Evolutionary conservation across 2,329 filamentous ascomycete genomes (phyloP).

Genomic region (Penicillium sp.): DNA sequence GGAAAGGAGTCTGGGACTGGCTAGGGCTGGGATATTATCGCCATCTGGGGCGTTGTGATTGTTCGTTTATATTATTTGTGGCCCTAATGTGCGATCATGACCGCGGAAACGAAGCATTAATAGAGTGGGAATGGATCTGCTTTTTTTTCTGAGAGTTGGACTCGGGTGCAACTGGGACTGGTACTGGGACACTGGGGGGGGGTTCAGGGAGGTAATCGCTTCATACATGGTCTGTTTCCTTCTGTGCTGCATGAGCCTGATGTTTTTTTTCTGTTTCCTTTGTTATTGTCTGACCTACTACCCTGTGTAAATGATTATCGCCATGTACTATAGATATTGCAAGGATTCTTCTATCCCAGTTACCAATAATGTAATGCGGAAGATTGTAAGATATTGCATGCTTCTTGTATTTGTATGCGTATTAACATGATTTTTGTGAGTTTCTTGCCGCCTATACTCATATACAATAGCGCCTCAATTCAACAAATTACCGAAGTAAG

Average conservation of each 20-base stretch:
- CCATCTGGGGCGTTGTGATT: conserved; percentile 20
- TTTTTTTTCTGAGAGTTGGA: conserved; percentile 13
- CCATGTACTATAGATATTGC: conserved; percentile 21
- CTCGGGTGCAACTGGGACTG: conserved; percentile 24
- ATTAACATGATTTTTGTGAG: neutral
- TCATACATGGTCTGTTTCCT: conserved; percentile 9
- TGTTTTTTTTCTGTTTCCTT: conserved; percentile 13
- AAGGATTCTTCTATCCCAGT: neutral
- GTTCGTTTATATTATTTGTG: conserved; percentile 21
- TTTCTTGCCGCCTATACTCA: neutral
- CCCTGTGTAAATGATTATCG: conserved; percentile 19
- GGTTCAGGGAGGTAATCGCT: conserved; percentile 8
- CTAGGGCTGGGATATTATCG: conserved; percentile 20
- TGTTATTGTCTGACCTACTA: neutral
- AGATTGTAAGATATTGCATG: conserved; percentile 7
- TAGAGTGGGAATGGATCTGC: conserved; percentile 28
- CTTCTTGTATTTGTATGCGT: too few relatives aligned
- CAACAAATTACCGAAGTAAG: neutral
- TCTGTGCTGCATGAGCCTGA: conserved; percentile 8
- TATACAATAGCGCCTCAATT: neutral
- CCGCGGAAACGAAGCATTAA: conserved; percentile 24
- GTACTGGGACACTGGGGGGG: conserved; percentile 25
- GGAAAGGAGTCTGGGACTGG: conserved; percentile 29
- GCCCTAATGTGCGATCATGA: conserved; percentile 16
- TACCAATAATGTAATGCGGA: neutral